phyloP scores from a whole-genome alignment of 1,284 basidiomycete species.

The Puccinia polysora region DNA sequence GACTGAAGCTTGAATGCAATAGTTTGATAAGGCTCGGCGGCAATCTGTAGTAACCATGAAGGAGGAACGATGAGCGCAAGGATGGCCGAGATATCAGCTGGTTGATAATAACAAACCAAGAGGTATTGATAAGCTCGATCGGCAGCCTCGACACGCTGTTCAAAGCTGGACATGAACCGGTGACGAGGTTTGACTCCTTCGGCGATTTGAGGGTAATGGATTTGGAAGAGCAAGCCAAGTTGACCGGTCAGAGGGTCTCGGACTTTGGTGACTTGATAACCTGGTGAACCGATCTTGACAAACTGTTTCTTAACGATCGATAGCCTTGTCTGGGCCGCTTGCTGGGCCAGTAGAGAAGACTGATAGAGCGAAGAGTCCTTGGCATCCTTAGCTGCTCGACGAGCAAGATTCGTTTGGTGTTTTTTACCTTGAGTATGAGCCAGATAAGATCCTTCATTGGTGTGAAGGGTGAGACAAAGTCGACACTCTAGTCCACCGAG shows the following conservation, averaged over 20 bases:
- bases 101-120: conserved; percentile 63
- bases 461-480: conserved; percentile 93
- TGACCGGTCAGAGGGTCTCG: conserved; percentile 57
- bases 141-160: conserved; percentile 89
- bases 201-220: conserved; percentile 85
- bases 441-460: conserved; percentile 97
- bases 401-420: conserved; percentile 95
- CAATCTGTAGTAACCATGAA: no score
- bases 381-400: conserved; percentile 88
- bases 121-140: conserved; percentile 96
- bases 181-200: conserved; percentile 75
- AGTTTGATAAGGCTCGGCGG: conserved; percentile 97
- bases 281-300: conserved; percentile 89
- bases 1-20: conserved; percentile 97
- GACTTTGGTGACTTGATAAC: conserved; percentile 58
- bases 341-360: conserved; percentile 60
- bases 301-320: conserved; percentile 84
- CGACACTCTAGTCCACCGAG: conserved; percentile 95
- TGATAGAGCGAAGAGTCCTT: conserved; percentile 62
- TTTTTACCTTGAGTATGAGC: conserved; percentile 99
- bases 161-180: conserved; percentile 97
- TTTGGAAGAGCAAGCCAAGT: conserved; percentile 87
- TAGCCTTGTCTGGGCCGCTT: conserved; percentile 45
- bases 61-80: conserved; percentile 18
- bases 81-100: neutral